Base-by-base conservation (phyloP, 2,329 filamentous ascomycete genomes). In the Pestalotiopsis sp. region DNA sequence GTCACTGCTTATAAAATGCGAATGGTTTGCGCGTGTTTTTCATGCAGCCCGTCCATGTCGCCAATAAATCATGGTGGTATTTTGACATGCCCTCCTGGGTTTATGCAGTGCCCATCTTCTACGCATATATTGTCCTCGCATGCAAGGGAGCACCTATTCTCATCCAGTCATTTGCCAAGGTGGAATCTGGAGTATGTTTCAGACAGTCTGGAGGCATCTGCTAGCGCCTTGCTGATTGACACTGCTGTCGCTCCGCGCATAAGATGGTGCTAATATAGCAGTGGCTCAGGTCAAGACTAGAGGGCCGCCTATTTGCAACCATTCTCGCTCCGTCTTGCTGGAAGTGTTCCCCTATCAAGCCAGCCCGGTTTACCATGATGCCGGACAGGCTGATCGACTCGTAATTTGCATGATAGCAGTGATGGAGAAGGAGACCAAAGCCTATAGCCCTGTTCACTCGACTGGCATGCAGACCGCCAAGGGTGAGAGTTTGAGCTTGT, bases 321-420 rank as follows among this genome's bases (percentile, higher is more conserved):
- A 24, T 61, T 13, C n/a, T 30, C 58, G 14, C 58, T 26, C 58
- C 10, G 39, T 39, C 30, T 52, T 22, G 13, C 10, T 64, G 62
- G 62, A 65, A 44, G 39, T 65, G 20, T 56, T 65, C 48, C 62
- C 62, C 62, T 56, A 65, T 64, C 61, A 39, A 52, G 44, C 24
- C 35, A 65, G n/a, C 17, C 48, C 35, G 56, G 14, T 24, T 13
- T 5, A 61, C 17, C 44, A n/a, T 9, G 44, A n/a, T 52, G 44
- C 44, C 44, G 20, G 20, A 20, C 20, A 17, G 44, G 7, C 20
- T 52, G 44, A 7, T n/a, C 44, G 44, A 52, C 17, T 52, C 44
- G 44, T 52, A 20, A 52, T 52, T 52, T n/a, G 44, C 44, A 52
- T 52, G 44, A n/a, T n/a, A 22, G 30, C 30, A 35, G n/a, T n/a